Evolutionary conservation across 768 basidiomycete species (phyloP).

Genomic region (Pisolithus marmoratus): DNA sequence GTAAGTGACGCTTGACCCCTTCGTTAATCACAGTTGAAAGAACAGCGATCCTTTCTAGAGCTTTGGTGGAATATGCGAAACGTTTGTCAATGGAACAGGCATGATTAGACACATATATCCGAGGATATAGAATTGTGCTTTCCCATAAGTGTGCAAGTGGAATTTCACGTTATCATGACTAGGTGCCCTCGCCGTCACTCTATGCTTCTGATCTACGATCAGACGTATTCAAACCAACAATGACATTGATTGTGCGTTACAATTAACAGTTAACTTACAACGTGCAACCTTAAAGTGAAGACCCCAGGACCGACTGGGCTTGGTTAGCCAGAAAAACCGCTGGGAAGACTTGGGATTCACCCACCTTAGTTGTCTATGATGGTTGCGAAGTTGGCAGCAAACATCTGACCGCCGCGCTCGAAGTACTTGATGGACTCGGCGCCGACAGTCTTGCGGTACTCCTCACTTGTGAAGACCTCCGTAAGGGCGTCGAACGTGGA

Average conservation of each 20-base stretch:
- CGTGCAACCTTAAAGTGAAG: not conserved
- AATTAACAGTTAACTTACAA: not conserved
- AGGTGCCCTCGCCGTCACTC: no score
- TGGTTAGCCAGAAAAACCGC: not conserved
- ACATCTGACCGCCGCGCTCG: constrained; percentile 7
- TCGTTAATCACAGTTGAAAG: not conserved
- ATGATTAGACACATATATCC: constrained; percentile 3
- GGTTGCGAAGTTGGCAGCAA: constrained; percentile 8
- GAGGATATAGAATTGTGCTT: no score
- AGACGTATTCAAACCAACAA: no score
- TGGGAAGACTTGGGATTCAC: not conserved
- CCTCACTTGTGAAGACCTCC: constrained; percentile 15
- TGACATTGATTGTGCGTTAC: not conserved
- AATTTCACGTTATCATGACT: no score
- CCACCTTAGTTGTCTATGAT: constrained; percentile 5
- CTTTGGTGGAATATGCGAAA: constrained; percentile 28
- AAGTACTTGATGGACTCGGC: constrained; percentile 5
- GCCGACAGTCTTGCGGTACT: constrained; percentile 4
- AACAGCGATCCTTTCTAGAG: constrained; percentile 12
- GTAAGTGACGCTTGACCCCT: constrained; percentile 33
- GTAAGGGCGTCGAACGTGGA: constrained; percentile 28
- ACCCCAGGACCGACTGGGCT: not conserved
- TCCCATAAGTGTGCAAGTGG: no score
- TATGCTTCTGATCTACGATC: no score
- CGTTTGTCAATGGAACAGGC: constrained; percentile 17